Percentiles rank a stretch among this genome's conserved stretches.
Conservation (phyloP, 352 stramenopile species). For the Pythium pectinolyticum region DNA sequence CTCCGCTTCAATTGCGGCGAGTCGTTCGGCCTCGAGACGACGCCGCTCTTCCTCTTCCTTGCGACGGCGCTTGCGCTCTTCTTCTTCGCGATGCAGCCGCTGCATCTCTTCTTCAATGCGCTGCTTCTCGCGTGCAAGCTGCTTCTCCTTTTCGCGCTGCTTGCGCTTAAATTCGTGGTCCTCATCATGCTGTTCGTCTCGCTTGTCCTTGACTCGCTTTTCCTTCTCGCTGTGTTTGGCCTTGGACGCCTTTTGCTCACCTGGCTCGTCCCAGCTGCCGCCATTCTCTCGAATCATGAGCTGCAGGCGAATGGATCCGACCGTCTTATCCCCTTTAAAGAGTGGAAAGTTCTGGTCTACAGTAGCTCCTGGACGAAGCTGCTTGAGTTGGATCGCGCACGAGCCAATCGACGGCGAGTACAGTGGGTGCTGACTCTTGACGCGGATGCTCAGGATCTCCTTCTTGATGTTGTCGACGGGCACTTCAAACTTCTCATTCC, state of each 20-base stretch:
- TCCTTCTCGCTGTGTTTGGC: constrained; percentile 2
- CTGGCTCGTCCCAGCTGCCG: not conserved
- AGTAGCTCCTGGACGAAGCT: constrained; percentile 43
- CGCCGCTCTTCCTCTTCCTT: constrained; percentile 24
- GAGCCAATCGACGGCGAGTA: constrained; percentile 64
- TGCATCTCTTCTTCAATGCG: constrained; percentile 27
- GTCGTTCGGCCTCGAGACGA: constrained; percentile 5
- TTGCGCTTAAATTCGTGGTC: constrained; percentile 11
- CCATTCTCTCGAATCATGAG: constrained; percentile 33
- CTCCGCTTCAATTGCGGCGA: constrained; percentile 5
- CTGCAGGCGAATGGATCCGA: constrained; percentile 57
- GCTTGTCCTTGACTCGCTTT: not conserved
- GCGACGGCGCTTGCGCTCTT: constrained; percentile 18
- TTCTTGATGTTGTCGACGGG: constrained; percentile 42
- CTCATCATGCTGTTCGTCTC: constrained; percentile 10
- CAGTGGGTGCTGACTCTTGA: constrained; percentile 69
- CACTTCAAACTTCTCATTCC: constrained; percentile 80
- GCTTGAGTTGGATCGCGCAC: constrained; percentile 53
- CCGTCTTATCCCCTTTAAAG: constrained; percentile 41
- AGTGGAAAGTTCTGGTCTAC: constrained; percentile 64
- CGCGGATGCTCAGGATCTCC: constrained; percentile 66
- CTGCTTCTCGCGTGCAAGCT: constrained; percentile 22
- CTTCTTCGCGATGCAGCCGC: constrained; percentile 12
- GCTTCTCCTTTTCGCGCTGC: constrained; percentile 23
- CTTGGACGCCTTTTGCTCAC: constrained; percentile 9